These are phyloP conservation scores for Sporothrix euskadiensis DNA, from an alignment of 2,329 filamentous ascomycete genomes.

Conservation along the genomic window DNA sequence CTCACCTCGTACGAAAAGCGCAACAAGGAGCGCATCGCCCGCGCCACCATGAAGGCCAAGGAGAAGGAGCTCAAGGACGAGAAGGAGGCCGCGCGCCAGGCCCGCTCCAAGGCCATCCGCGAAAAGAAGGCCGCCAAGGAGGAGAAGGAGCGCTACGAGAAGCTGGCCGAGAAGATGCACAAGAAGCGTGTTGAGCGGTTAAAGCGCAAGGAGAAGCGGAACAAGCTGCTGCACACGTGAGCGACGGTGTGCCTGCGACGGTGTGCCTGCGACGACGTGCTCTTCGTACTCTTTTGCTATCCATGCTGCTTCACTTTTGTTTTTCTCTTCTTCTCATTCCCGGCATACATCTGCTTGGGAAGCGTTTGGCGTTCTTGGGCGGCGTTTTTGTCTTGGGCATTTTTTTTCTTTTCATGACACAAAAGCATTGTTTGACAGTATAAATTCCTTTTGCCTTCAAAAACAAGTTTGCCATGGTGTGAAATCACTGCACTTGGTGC, in stretches of 20 bases:
- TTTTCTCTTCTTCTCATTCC: background rate
- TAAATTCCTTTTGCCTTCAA: background rate
- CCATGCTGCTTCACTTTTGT: background rate
- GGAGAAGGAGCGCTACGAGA: slow-evolving; percentile 88
- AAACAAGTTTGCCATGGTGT: too few species aligned
- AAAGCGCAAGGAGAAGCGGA: slow-evolving; percentile 95
- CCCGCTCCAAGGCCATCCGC: slow-evolving; percentile 74
- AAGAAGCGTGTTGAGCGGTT: slow-evolving; percentile 88
- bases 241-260: background rate
- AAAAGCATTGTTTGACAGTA: slow-evolving; percentile 5
- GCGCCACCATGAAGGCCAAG: slow-evolving; percentile 80
- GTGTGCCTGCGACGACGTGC: background rate
- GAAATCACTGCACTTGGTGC: too few species aligned
- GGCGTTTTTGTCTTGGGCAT: background rate
- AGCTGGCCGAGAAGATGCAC: slow-evolving; percentile 98
- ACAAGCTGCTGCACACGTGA: slow-evolving; percentile 74
- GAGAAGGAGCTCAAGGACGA: slow-evolving; percentile 96
- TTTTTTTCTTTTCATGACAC: background rate
- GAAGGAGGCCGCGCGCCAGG: slow-evolving; percentile 75
- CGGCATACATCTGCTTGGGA: background rate
- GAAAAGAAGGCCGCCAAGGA: slow-evolving; percentile 86
- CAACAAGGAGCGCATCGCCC: slow-evolving; percentile 65
- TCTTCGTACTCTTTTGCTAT: background rate
- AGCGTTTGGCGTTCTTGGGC: slow-evolving; percentile 13
- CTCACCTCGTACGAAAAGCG: slow-evolving; percentile 79